phyloP scores from a whole-genome alignment of 768 basidiomycete genomes.

The Amanita subjunquillea region DNA sequence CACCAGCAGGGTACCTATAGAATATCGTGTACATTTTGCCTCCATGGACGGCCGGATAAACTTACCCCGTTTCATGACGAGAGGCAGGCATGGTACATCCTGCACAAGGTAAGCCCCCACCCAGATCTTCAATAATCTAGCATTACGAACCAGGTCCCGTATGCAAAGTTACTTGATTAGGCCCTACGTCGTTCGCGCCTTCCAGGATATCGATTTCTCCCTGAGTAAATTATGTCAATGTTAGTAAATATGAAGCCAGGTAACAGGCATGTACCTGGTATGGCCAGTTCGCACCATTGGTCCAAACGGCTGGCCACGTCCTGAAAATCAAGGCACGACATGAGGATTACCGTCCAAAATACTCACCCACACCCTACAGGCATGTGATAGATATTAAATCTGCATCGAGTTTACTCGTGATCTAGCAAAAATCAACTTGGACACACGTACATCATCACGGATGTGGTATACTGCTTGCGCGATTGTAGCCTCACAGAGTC shows the following conservation, averaged over 20 bases:
- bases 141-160: constrained; percentile 32
- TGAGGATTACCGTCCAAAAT: neutral
- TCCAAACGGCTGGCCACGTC: constrained; percentile 50
- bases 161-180: constrained; percentile 47
- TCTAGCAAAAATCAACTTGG: neutral
- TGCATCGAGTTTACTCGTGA: constrained; percentile 7
- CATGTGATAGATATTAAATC: constrained; percentile 47
- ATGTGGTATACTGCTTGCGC: constrained; percentile 40
- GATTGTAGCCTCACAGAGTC: constrained; percentile 48
- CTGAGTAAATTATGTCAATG: constrained; percentile 10
- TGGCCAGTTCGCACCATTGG: constrained; percentile 43
- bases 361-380: constrained; percentile 47
- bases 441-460: constrained; percentile 39
- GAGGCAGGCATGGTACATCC: constrained; percentile 45
- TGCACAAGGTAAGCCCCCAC: constrained; percentile 6
- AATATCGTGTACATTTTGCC: neutral
- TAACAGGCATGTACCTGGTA: constrained; percentile 15
- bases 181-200: constrained; percentile 45
- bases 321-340: constrained; percentile 11
- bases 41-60: neutral
- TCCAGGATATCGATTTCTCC: constrained; percentile 47
- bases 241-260: neutral
- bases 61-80: constrained; percentile 38
- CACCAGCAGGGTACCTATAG: constrained; percentile 23
- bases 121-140: neutral